Percentiles rank a stretch among this genome's conserved stretches.
Evolutionary conservation across 805 yeast genomes (phyloP).

Genomic region (Myxozyma monticola): DNA sequence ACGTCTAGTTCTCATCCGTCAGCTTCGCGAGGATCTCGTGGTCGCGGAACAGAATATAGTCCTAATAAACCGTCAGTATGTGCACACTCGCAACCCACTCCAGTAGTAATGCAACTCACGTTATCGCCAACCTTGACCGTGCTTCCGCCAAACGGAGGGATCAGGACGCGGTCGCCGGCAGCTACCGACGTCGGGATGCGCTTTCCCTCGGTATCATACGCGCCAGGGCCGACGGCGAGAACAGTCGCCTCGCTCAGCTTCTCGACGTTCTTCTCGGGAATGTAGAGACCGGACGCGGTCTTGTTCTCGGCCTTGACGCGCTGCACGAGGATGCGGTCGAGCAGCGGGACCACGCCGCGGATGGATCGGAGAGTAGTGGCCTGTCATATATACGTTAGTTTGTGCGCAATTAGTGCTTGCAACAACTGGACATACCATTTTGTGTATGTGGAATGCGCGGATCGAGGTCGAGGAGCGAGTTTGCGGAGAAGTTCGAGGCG

Average conservation of each 20-base stretch:
- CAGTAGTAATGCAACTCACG: conserved; percentile 34
- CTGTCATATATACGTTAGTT: too few species aligned
- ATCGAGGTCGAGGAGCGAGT: too few species aligned
- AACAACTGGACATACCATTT: too few species aligned
- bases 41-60: conserved; percentile 76
- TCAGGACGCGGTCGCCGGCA: conserved; percentile 90
- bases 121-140: conserved; percentile 85
- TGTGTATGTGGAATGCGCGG: too few species aligned
- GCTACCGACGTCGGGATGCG: conserved; percentile 70
- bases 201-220: conserved; percentile 71
- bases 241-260: conserved; percentile 91
- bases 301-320: conserved; percentile 86
- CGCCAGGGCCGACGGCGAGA: conserved; percentile 94
- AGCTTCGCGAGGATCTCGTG: conserved; percentile 93
- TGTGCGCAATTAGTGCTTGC: too few species aligned
- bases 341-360: conserved; percentile 83
- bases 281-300: conserved; percentile 89
- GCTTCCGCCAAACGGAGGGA: conserved; percentile 93
- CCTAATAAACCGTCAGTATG: conserved; percentile 34
- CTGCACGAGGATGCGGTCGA: conserved; percentile 96
- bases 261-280: conserved; percentile 95
- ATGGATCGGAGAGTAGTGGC: conserved; percentile 65
- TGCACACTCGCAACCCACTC: neutral
- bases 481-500: too few species aligned
- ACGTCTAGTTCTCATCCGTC: conserved; percentile 45